Percentiles rank a stretch among this genome's conserved stretches.
These are phyloP conservation scores for Dysphania ambrosioides DNA, from an alignment of 148 eudicot genomes.

Conservation along the genomic window DNA sequence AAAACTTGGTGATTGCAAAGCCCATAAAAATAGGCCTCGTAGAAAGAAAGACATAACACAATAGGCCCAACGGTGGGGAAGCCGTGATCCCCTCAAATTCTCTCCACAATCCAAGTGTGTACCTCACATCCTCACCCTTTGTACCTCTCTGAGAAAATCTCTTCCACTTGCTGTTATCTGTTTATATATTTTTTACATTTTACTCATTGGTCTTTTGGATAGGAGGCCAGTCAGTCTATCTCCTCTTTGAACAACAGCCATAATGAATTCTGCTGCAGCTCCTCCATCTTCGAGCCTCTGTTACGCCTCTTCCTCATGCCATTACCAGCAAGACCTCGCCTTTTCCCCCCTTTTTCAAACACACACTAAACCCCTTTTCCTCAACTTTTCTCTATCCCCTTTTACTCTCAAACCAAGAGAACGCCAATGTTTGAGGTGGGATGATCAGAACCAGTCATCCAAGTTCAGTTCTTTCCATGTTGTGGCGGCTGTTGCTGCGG, in stretches of 20 bases:
- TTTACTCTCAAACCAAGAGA: slow-evolving; percentile 32
- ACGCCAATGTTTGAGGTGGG: slow-evolving; percentile 28
- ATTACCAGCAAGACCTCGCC: slow-evolving; percentile 37
- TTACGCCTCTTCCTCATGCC: slow-evolving; percentile 24
- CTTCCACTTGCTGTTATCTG: not conserved
- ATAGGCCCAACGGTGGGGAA: too few relatives aligned
- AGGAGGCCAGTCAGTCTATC: not conserved
- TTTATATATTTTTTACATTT: not conserved
- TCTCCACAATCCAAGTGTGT: slow-evolving; percentile 9
- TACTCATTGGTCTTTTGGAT: too few relatives aligned
- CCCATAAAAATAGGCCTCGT: too few relatives aligned
- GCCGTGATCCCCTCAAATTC: not conserved
- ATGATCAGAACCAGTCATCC: slow-evolving; percentile 17
- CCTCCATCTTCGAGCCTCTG: slow-evolving; percentile 38
- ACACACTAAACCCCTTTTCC: slow-evolving; percentile 32
- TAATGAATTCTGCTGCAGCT: slow-evolving; percentile 48
- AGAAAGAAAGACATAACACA: too few relatives aligned
- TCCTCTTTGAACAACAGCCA: not conserved
- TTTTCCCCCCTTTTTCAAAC: slow-evolving; percentile 34
- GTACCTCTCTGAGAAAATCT: not conserved
- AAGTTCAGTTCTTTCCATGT: slow-evolving; percentile 27
- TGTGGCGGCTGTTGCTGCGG: slow-evolving; percentile 56
- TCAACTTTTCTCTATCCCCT: slow-evolving; percentile 35
- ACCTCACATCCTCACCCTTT: not conserved
- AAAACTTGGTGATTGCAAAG: too few relatives aligned